Conservation (phyloP, 177 flowering plant genomes). For the Telopea speciosissima region DNA sequence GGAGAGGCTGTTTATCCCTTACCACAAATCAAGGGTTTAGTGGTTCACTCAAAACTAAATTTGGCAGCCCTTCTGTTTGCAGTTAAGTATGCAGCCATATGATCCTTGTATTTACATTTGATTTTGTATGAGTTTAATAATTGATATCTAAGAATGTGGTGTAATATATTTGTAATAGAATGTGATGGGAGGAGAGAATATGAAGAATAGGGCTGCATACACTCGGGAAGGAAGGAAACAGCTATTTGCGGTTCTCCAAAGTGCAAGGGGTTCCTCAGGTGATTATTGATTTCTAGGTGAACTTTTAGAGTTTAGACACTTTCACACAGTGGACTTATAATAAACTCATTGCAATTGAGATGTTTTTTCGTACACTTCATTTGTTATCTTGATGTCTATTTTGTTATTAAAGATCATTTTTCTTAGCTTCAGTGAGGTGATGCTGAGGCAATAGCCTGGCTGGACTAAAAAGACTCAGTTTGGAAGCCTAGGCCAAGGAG, state of each 20-base stretch:
- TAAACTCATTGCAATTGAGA: not conserved
- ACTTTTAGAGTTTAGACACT: no score
- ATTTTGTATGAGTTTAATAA: not conserved
- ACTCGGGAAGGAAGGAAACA: constrained; percentile 97
- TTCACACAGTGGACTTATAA: no score
- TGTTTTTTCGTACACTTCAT: not conserved
- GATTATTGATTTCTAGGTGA: constrained; percentile 2
- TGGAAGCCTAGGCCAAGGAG: no score
- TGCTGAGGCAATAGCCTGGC: no score
- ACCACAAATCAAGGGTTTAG: constrained; percentile 71
- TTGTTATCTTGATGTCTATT: not conserved
- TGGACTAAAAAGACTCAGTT: no score
- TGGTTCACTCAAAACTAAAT: constrained; percentile 84
- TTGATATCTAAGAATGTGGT: constrained; percentile 6
- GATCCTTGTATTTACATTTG: not conserved
- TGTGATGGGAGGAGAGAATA: constrained; percentile 49
- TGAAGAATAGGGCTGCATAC: constrained; percentile 71
- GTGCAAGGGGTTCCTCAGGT: constrained; percentile 99
- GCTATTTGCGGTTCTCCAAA: constrained; percentile 92
- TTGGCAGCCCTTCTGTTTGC: constrained; percentile 80
- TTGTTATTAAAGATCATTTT: no score
- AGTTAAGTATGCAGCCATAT: constrained; percentile 44
- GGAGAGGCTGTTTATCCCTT: constrained; percentile 96
- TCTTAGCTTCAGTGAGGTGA: no score
- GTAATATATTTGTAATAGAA: constrained; percentile 37